Evolutionary conservation across 371 early-diverging fungal genomes (phyloP), one percentile per base, ranked within the genome.

Genomic region (Saksenaea vasiformis): DNA sequence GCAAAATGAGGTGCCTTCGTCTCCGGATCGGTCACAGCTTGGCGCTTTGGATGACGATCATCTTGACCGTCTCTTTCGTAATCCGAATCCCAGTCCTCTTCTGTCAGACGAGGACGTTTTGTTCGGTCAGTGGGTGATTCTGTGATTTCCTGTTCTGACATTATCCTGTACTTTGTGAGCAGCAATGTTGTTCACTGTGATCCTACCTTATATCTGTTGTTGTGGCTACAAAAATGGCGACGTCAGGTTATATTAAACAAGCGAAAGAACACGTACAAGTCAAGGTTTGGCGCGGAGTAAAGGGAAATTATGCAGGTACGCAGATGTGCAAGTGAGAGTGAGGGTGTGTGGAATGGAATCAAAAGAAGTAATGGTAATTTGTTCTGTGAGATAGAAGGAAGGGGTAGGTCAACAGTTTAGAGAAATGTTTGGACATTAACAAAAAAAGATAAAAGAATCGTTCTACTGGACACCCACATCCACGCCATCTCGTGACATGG

Each of bases 1-100:
- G 75, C 69, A 62, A 80, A 80, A 34, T 78, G 77, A 62, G 82
- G 82, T 43, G 82, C 77, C 58, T 81, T 78, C 2, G 82, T 81
- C 38, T 76, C 75, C 11, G 82, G 82, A 63, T 81, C 82, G 38
- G 77, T 73, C 1, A 81, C 79, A 10, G 82, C 82, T 55, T 78
- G 71, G 31, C 82, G 61, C 39, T 81, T 81, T 11, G 74, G 74
- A 56, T 78, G 79, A 47, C 82, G 77, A 54, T 81, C 76, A 13
- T 78, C 79, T 15, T 74, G 75, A 14, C 63, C 63, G 31, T 67
- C 65, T 24, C 64, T 53, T 53, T 80, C 81, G 43, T 74, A 65
- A 54, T 75, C 79, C 22, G 74, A 68, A 58, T 73, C 72, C 51
- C 62, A 68, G 57, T 78, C 81, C 31, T 77, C 78, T 17, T 74